phyloP scores from a whole-genome alignment of 805 yeast species.

The Saccharomycopsis schoenii region DNA sequence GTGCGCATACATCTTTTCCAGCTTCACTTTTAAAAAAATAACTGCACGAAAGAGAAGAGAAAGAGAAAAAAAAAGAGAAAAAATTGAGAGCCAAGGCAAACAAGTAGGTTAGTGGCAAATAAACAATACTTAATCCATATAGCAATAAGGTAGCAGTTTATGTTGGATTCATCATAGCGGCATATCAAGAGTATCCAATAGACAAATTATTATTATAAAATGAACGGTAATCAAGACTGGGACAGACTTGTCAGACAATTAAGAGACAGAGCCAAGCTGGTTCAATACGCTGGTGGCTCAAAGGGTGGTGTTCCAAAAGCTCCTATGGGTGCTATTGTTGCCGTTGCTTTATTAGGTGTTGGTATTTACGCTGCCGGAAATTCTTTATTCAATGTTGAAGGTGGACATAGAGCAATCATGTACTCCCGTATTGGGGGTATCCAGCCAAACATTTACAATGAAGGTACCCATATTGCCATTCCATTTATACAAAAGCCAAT shows the following conservation, averaged over 20 bases:
- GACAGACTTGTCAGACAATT: slow-evolving; percentile 31
- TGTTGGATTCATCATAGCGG: background rate
- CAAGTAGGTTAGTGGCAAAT: background rate
- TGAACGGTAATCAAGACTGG: slow-evolving; percentile 25
- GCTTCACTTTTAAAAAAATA: background rate
- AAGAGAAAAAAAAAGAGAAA: background rate
- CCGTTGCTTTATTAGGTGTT: slow-evolving; percentile 47
- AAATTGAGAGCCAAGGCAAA: background rate
- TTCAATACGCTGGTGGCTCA: slow-evolving; percentile 22
- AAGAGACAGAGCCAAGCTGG: slow-evolving; percentile 27
- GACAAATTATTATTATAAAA: slow-evolving; percentile 1
- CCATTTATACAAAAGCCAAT: slow-evolving; percentile 95
- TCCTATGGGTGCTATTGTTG: slow-evolving; percentile 56
- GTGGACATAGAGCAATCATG: slow-evolving; percentile 96
- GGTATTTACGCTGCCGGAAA: slow-evolving; percentile 44
- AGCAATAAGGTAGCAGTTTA: too few species aligned
- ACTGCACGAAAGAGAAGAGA: background rate
- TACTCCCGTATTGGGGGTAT: slow-evolving; percentile 85
- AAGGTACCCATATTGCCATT: slow-evolving; percentile 89
- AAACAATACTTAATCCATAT: background rate
- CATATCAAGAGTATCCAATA: too few species aligned
- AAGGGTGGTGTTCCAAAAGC: slow-evolving; percentile 21
- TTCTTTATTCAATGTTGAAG: slow-evolving; percentile 80
- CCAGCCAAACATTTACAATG: slow-evolving; percentile 69
- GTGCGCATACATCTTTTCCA: background rate